phyloP scores from a whole-genome alignment of 306 rosid genomes.

The Quercus dentata region DNA sequence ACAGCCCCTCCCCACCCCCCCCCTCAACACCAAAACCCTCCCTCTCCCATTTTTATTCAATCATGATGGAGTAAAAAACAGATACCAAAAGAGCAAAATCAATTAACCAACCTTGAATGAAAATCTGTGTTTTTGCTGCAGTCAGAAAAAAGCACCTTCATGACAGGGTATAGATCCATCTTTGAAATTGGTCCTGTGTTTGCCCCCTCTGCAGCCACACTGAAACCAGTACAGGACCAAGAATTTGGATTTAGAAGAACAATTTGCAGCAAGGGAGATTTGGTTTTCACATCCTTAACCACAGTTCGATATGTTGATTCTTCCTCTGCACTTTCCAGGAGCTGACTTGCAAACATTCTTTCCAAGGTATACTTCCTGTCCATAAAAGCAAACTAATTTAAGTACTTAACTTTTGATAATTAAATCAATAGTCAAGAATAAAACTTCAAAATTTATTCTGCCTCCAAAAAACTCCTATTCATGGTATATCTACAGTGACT shows the following conservation, averaged over 20 bases:
- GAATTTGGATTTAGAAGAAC: slow-evolving; percentile 67
- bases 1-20: background rate
- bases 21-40: too few relatives aligned
- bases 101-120: slow-evolving; percentile 55
- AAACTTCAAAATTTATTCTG: slow-evolving; percentile 4
- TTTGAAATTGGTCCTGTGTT: slow-evolving; percentile 31
- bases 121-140: slow-evolving; percentile 43
- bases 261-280: slow-evolving; percentile 60
- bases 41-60: background rate
- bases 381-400: slow-evolving; percentile 10
- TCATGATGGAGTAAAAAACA: background rate
- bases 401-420: slow-evolving; percentile 9
- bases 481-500: background rate
- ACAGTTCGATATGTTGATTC: slow-evolving; percentile 86
- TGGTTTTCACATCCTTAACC: slow-evolving; percentile 64
- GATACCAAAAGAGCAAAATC: background rate
- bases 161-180: slow-evolving; percentile 53
- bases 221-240: slow-evolving; percentile 65
- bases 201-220: slow-evolving; percentile 32
- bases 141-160: slow-evolving; percentile 72
- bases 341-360: slow-evolving; percentile 73
- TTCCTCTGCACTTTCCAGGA: slow-evolving; percentile 66
- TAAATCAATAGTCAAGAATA: slow-evolving; percentile 1
- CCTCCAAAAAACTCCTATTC: too few relatives aligned
- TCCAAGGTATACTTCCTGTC: slow-evolving; percentile 69